Evolutionary conservation across 495 filamentous ascomycete genomes (phyloP), one percentile per base, ranked within the genome.

Genomic region (Penicillium dipodomyicola): DNA sequence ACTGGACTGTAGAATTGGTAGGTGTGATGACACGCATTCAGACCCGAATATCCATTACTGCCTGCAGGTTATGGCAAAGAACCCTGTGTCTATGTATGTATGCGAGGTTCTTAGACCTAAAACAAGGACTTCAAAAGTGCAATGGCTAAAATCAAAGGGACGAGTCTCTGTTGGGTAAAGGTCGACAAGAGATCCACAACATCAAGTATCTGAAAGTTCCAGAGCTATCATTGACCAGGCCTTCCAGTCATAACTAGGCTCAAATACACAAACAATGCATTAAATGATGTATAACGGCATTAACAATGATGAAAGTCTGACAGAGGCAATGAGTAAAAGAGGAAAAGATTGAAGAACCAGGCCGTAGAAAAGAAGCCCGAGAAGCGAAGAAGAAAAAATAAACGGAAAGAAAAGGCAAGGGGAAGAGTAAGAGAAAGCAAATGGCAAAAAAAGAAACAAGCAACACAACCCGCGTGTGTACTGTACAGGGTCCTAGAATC

Each of bases 271-370:
- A 56, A 55, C 63, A 64, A 61, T 52, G 65, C 59, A 71, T 72
- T 67, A 70, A 72, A 68, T 63, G 57, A 65, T 48, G 49, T 65
- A 64, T 65, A 52, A 48, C 15, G 39, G 43, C 55, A 52, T 63
- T 64, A 62, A 33, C 30, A 33, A 65, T 17, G 41, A 65, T 65
- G 35, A 49, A 22, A 56, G 32, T 48, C 52, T 30, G 53, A 20
- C 23, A 49, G 27, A 33, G 40, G 50, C 23, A 52, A 52, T 58
- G 53, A 52, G 14, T 41, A 60, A 49, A 59, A 23, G 52, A 59
- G 20, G 52, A 57, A 52, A 53, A 47, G 53, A 51, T 62, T 10
- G 52, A 62, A 68, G 40, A 47, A 56, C 23, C 39, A 54, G 49
- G 33, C 41, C 35, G 30, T 23, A 50, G 23, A 59, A 30, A 46